Evolutionary conservation across 1,139 yeast species (phyloP), one percentile per base, ranked within the genome.

Genomic region (Kodamaea arcana): DNA sequence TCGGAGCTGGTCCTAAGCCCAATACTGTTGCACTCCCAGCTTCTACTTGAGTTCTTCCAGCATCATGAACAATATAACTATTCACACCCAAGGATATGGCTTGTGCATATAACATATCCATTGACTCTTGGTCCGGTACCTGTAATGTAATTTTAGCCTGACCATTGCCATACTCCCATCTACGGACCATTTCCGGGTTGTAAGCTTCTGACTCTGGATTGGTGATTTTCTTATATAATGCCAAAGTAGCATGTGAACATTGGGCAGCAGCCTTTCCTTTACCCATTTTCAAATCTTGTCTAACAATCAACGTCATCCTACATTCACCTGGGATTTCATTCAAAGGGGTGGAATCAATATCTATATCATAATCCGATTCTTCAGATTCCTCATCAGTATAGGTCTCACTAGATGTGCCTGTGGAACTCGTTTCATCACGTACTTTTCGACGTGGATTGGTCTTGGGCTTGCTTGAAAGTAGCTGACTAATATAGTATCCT

Each of bases 1-100:
- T 85, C n/a, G 97, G 97, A 11, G 96, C 98, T 1, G 99, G 99
- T 0, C 99, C 98, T 22, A 92, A 58, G 0, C 97, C 98, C 20
- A 92, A 64, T 0, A 94, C 97, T 0, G 98, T 92, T 3, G 95
- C 94, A 43, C 94, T 80, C 1, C 97, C 97, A 4, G 96, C 84
- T 9, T 88, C 95, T 33, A 92, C 80, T 56, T 92, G 97, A 1
- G 98, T 94, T 51, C 97, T 73, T 3, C 98, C 98, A 21, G 98
- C 98, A 62, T 92, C 99, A 48, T 84, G 94, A 24, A 94, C 87
- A 6, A 86, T 73, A 45, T 79, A 75, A 2, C 90, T 78, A 49
- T 88, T 84, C 15, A 92, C 74, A 2, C 92, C 92, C 33, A 86
- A 55, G 2, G 88, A 78, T 30, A 84, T 74, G 2, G 97, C 97